phyloP scores from a whole-genome alignment of 257 asterid species.

The Solanum ahanhuiri region DNA sequence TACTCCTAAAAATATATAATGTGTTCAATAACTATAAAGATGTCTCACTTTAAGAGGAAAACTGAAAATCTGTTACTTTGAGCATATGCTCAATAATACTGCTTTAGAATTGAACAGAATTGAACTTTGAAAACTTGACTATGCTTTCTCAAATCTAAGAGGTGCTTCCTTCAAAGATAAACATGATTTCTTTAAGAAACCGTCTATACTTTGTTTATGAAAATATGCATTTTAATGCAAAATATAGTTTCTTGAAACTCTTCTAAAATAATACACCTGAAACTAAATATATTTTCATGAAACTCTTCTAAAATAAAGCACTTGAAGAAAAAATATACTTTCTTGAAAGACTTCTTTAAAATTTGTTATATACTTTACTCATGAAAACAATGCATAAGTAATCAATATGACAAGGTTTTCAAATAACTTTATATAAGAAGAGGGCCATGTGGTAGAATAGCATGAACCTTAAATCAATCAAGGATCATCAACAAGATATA shows the following conservation, averaged over 20 bases:
- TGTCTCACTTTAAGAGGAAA: not conserved
- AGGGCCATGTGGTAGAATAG: not conserved
- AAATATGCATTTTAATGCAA: not conserved
- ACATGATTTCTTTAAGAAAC: not conserved
- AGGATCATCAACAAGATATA: not conserved
- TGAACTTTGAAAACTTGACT: not conserved
- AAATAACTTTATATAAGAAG: not conserved
- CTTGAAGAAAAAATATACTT: not conserved
- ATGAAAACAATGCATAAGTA: not conserved
- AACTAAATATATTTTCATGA: not conserved
- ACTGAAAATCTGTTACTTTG: not conserved
- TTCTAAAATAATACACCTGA: not conserved
- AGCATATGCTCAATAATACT: not conserved
- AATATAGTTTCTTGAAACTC: not conserved
- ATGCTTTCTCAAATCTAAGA: not conserved
- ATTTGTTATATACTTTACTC: not conserved
- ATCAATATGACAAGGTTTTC: not conserved
- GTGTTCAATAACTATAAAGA: not conserved
- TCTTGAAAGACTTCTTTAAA: not conserved
- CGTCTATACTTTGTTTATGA: not conserved
- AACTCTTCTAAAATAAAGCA: not conserved
- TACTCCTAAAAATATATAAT: not conserved
- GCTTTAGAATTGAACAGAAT: too few relatives aligned
- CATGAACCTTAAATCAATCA: not conserved
- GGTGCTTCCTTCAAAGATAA: not conserved